Base-by-base conservation (phyloP, 768 basidiomycete genomes). In the Boletus sensibilis region DNA sequence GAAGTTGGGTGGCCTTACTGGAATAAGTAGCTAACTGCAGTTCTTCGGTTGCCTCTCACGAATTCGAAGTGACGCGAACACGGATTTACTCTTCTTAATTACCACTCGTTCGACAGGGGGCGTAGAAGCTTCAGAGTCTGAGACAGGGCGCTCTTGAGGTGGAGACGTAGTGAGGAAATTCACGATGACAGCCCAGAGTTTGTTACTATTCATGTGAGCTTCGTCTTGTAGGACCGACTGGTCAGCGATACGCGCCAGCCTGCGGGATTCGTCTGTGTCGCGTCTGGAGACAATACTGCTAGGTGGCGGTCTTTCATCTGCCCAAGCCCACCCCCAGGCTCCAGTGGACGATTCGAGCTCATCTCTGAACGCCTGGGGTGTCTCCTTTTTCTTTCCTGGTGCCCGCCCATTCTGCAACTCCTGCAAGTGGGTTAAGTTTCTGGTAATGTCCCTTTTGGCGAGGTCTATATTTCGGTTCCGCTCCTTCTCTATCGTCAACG, bases 221-320 rank as follows among this genome's bases (percentile, higher is more conserved):
- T 86, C 84, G 7, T 81, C 81, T 64, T 83, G 83, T 18, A 85
- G 61, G 41, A 85, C 75, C 16, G 81, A 77, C 68, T 82, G 78
- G 66, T 92, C 91, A 6, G 91, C 92, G 35, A 91, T 79, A 49
- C 79, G 81, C 25, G 88, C 90, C 39, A 94, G 74, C 64, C 80
- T 76, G 25, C 85, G 76, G 11, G 91, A 92, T 73, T 94, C 91
- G 38, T 78, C 76, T 6, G 92, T 95, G 64, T 98, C 95, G 51
- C 94, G 74, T 54, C 94, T 77, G n/a, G 90, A 86, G 33, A 91
- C 90, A 62, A 98, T 92, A 51, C 93, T 94, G 64, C 88, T 91
- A 3, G 95, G 90, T 5, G 96, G 96, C 4, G 96, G 96, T 20
- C 79, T 77, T 73, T 97, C 94, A 49, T 82, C 76, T 16, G 87